phyloP scores from a whole-genome alignment of 2,329 filamentous ascomycete species.

The Diaporthe citrichinensis region DNA sequence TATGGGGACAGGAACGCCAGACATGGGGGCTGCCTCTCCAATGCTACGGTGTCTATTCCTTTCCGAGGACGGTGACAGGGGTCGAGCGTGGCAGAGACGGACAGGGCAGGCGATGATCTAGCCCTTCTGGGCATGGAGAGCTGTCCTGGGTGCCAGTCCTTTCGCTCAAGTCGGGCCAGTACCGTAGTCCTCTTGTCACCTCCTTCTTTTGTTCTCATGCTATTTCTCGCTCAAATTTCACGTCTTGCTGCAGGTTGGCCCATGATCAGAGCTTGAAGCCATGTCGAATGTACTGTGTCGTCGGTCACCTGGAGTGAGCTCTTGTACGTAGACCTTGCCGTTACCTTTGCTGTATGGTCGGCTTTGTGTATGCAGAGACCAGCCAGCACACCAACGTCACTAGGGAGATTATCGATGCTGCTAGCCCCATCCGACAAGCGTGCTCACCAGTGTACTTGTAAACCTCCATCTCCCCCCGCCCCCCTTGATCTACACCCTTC shows the following conservation, averaged over 20 bases:
- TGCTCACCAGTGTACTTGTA: not conserved
- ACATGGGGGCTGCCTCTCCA: slow-evolving; percentile 33
- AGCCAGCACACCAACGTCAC: slow-evolving; percentile 25
- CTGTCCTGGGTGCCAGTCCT: slow-evolving; percentile 18
- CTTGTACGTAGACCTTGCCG: not conserved
- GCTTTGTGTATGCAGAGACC: slow-evolving; percentile 1
- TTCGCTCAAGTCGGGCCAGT: slow-evolving; percentile 14
- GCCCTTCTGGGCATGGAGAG: slow-evolving; percentile 28
- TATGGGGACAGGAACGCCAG: slow-evolving; percentile 37
- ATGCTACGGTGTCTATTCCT: slow-evolving; percentile 33
- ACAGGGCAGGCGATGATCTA: slow-evolving; percentile 19
- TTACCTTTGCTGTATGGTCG: not conserved
- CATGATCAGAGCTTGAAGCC: not conserved
- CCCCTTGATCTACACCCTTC: slow-evolving; percentile 3
- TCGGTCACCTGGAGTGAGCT: not conserved
- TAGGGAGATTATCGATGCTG: slow-evolving; percentile 27
- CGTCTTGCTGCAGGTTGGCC: not conserved
- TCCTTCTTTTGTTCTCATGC: slow-evolving; percentile 22
- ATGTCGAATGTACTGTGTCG: not conserved
- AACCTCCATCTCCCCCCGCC: slow-evolving; percentile 4
- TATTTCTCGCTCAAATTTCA: slow-evolving; percentile 28
- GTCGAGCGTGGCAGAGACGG: slow-evolving; percentile 22
- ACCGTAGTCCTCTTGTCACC: slow-evolving; percentile 8
- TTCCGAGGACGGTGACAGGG: slow-evolving; percentile 30
- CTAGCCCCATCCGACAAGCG: slow-evolving; percentile 20